These are phyloP conservation scores for Byssothecium circinans DNA, from an alignment of 2,329 filamentous ascomycete species.

Conservation along the genomic window DNA sequence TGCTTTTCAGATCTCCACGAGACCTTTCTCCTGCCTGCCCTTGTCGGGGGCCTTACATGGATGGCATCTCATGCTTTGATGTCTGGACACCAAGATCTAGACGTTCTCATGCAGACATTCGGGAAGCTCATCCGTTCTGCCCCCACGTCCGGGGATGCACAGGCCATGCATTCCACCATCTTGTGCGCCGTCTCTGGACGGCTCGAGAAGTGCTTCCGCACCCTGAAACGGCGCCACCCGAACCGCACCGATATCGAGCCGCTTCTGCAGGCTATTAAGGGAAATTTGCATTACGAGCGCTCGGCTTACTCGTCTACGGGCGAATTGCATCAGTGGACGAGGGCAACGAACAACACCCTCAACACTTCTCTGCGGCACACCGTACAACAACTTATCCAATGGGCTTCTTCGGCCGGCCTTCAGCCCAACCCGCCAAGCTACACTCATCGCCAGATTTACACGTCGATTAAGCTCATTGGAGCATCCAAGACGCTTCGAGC, in stretches of 20 bases:
- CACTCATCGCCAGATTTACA: constrained; percentile 70
- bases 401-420: constrained; percentile 59
- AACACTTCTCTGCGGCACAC: constrained; percentile 61
- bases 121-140: constrained; percentile 71
- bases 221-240: constrained; percentile 67
- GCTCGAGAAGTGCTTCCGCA: constrained; percentile 67
- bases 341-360: constrained; percentile 59
- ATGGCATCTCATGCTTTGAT: constrained; percentile 70
- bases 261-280: constrained; percentile 62
- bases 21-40: constrained; percentile 76
- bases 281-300: constrained; percentile 61
- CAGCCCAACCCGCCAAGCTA: constrained; percentile 63
- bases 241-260: constrained; percentile 70
- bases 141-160: constrained; percentile 71
- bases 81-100: constrained; percentile 64
- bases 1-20: constrained; percentile 66
- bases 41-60: constrained; percentile 73
- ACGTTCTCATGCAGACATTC: constrained; percentile 70
- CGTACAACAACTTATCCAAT: constrained; percentile 65
- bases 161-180: constrained; percentile 69
- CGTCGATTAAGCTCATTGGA: constrained; percentile 63
- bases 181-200: constrained; percentile 71
- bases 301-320: constrained; percentile 64
- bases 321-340: constrained; percentile 70
- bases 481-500: constrained; percentile 61